Conservation (phyloP, 257 asterid species). For the Solanum pimpinellifolium region DNA sequence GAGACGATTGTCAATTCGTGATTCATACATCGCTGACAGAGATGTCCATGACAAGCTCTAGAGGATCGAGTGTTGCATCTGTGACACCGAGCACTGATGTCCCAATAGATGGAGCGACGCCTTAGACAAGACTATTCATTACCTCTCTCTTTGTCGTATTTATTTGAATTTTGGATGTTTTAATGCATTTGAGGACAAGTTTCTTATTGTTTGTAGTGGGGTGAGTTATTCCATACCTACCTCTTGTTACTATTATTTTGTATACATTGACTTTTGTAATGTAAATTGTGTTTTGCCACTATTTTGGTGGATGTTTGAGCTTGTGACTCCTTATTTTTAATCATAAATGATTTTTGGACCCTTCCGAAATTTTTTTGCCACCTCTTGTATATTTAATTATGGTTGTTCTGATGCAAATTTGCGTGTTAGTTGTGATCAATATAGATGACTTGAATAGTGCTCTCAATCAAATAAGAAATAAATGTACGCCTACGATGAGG, state of each 20-base stretch:
- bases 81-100: neutral
- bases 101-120: neutral
- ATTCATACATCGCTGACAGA: neutral
- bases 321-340: neutral
- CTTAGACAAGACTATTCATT: no score
- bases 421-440: no score
- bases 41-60: neutral
- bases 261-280: neutral
- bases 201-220: neutral
- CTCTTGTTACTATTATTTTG: neutral
- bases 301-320: neutral
- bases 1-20: neutral
- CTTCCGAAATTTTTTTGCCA: neutral
- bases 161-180: neutral
- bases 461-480: no score
- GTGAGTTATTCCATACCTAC: neutral
- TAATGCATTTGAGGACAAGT: neutral
- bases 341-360: neutral
- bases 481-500: no score
- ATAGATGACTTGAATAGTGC: no score
- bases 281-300: neutral
- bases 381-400: no score
- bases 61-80: neutral
- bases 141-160: neutral
- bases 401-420: no score